These are phyloP conservation scores for Apiotrichum akiyoshidainum DNA, from an alignment of 1,284 basidiomycete genomes.

Conservation along the genomic window DNA sequence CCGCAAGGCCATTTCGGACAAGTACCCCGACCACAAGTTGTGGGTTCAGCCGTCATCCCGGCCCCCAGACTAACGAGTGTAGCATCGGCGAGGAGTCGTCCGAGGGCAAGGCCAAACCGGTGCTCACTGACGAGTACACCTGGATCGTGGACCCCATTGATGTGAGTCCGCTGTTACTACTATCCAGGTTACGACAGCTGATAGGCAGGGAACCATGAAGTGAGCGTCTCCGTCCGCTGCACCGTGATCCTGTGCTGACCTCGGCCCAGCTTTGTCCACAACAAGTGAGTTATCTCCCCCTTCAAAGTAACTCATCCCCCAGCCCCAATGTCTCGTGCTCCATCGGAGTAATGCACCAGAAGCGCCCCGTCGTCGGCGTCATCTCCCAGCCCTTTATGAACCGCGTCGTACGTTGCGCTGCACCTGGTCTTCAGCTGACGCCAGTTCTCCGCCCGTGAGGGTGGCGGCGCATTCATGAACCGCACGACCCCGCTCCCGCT, in stretches of 20 bases:
- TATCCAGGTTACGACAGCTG: neutral
- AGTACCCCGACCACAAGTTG: slow-evolving; percentile 76
- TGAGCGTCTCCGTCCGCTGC: slow-evolving; percentile 22
- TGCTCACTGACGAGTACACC: slow-evolving; percentile 66
- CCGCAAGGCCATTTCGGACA: slow-evolving; percentile 62
- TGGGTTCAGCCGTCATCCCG: slow-evolving; percentile 13
- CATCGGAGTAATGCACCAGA: slow-evolving; percentile 78
- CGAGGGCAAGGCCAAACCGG: slow-evolving; percentile 57
- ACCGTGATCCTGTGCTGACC: slow-evolving; percentile 9
- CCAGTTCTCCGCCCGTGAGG: slow-evolving; percentile 73
- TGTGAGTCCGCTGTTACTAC: slow-evolving; percentile 23
- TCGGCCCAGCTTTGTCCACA: slow-evolving; percentile 44
- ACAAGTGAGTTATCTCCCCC: slow-evolving; percentile 31
- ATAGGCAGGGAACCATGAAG: slow-evolving; percentile 47
- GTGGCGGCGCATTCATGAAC: slow-evolving; percentile 75
- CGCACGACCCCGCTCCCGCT: slow-evolving; percentile 61
- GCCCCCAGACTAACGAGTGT: slow-evolving; percentile 10
- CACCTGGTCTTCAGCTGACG: slow-evolving; percentile 3
- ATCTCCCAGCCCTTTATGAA: slow-evolving; percentile 87
- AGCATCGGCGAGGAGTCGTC: slow-evolving; percentile 83
- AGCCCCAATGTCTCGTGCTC: slow-evolving; percentile 55
- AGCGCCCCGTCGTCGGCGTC: slow-evolving; percentile 76
- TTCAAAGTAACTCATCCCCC: neutral
- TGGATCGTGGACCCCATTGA: slow-evolving; percentile 51
- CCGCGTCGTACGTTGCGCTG: slow-evolving; percentile 58